phyloP scores from a whole-genome alignment of 1,139 yeast species.

The Geotrichum phurueaensis region DNA sequence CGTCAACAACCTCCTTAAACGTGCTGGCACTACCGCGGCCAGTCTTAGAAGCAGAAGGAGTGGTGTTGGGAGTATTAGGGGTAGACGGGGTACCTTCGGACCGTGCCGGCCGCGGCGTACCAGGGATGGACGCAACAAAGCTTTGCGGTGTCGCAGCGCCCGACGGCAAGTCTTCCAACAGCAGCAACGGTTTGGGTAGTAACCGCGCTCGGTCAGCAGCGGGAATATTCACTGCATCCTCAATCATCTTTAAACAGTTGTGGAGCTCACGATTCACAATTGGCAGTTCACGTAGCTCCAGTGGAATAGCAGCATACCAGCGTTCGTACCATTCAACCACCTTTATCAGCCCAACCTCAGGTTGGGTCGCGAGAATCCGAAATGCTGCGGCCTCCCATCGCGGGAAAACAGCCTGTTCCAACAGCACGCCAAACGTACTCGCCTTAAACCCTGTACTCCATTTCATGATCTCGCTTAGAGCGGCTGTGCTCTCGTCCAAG shows the following conservation, averaged over 20 bases:
- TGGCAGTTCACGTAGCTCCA: slow-evolving; percentile 22
- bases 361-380: neutral
- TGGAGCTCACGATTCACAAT: slow-evolving; percentile 27
- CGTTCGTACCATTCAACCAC: slow-evolving; percentile 32
- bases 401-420: slow-evolving; percentile 34
- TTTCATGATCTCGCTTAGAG: slow-evolving; percentile 3
- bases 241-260: slow-evolving; percentile 35
- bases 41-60: neutral
- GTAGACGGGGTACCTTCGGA: neutral
- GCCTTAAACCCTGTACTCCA: slow-evolving; percentile 22
- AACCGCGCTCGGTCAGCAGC: neutral
- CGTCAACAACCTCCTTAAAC: slow-evolving; percentile 49
- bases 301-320: slow-evolving; percentile 32
- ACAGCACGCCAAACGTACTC: slow-evolving; percentile 25
- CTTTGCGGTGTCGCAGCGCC: neutral
- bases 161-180: neutral
- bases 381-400: slow-evolving; percentile 27
- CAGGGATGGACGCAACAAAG: neutral
- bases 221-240: slow-evolving; percentile 25
- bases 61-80: neutral
- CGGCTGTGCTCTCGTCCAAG: neutral
- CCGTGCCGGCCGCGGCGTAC: neutral
- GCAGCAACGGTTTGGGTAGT: slow-evolving; percentile 9
- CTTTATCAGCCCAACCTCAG: neutral
- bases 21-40: neutral